phyloP scores from a whole-genome alignment of 768 basidiomycete genomes.

The Trametes villosa region DNA sequence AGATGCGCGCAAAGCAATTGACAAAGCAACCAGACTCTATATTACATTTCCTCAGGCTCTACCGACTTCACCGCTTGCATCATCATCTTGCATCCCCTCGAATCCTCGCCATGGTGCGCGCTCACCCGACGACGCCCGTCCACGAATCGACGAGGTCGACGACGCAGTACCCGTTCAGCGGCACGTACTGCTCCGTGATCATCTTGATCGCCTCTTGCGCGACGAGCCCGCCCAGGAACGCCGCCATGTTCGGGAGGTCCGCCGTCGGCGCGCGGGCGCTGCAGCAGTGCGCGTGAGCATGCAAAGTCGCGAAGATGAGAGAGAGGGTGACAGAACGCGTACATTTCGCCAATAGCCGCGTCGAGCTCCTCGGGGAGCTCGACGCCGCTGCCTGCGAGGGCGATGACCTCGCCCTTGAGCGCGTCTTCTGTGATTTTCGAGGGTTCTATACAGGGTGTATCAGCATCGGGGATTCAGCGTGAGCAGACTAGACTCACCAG shows the following conservation, averaged over 20 bases:
- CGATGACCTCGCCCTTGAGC: constrained; percentile 54
- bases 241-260: constrained; percentile 92
- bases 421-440: constrained; percentile 51
- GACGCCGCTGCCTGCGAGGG: constrained; percentile 52
- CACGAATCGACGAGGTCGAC: constrained; percentile 83
- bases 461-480: too few species aligned
- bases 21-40: constrained; percentile 10
- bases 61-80: too few species aligned
- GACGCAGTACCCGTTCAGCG: constrained; percentile 82
- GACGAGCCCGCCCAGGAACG: constrained; percentile 90
- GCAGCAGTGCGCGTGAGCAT: constrained; percentile 19
- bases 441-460: constrained; percentile 14
- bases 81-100: background rate
- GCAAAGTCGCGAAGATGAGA: background rate
- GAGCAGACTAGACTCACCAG: constrained; percentile 20
- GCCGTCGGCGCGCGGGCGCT: constrained; percentile 82
- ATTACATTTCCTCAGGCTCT: background rate
- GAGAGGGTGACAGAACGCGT: constrained; percentile 37
- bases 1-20: background rate
- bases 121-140: constrained; percentile 57
- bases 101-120: too few species aligned
- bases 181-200: constrained; percentile 94
- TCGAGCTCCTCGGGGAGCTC: constrained; percentile 58
- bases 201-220: constrained; percentile 98
- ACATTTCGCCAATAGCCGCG: constrained; percentile 80